A percentile compares a stretch with the other conserved stretches of the same genome.
phyloP scores from a whole-genome alignment of 495 filamentous ascomycete species.

The Barbatosphaeria neglecta region DNA sequence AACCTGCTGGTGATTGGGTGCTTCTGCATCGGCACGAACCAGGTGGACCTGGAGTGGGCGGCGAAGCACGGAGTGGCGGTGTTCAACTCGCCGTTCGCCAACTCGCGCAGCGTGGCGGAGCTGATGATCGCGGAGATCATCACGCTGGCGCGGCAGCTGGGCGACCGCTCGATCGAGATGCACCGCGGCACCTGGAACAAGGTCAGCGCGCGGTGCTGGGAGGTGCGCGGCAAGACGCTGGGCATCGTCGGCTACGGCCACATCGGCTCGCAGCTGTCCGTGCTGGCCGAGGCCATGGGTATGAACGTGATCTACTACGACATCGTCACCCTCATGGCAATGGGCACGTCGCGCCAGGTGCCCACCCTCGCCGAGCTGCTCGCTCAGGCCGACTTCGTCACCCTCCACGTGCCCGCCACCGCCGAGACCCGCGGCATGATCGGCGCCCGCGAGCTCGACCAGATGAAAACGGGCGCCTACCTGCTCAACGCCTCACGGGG shows the following conservation, averaged over 20 bases:
- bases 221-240: slow-evolving; percentile 93
- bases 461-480: slow-evolving; percentile 89
- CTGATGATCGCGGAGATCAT: slow-evolving; percentile 93
- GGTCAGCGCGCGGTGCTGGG: slow-evolving; percentile 92
- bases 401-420: slow-evolving; percentile 86
- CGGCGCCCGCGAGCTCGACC: slow-evolving; percentile 56
- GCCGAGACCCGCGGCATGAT: slow-evolving; percentile 90
- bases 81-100: slow-evolving; percentile 98
- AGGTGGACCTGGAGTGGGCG: slow-evolving; percentile 88
- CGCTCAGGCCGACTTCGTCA: slow-evolving; percentile 75
- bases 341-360: slow-evolving; percentile 80
- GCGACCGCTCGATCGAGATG: slow-evolving; percentile 90
- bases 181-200: slow-evolving; percentile 97
- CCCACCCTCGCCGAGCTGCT: slow-evolving; percentile 65
- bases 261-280: slow-evolving; percentile 92
- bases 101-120: slow-evolving; percentile 94
- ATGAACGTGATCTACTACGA: slow-evolving; percentile 97
- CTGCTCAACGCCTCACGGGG: slow-evolving; percentile 94
- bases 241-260: slow-evolving; percentile 97
- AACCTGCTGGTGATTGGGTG: slow-evolving; percentile 93
- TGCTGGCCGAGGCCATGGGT: slow-evolving; percentile 92
- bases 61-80: slow-evolving; percentile 88
- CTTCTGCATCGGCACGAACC: slow-evolving; percentile 99
- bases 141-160: slow-evolving; percentile 75
- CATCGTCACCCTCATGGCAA: slow-evolving; percentile 79